phyloP scores from a whole-genome alignment of 495 filamentous ascomycete genomes.

The Podospora didyma region DNA sequence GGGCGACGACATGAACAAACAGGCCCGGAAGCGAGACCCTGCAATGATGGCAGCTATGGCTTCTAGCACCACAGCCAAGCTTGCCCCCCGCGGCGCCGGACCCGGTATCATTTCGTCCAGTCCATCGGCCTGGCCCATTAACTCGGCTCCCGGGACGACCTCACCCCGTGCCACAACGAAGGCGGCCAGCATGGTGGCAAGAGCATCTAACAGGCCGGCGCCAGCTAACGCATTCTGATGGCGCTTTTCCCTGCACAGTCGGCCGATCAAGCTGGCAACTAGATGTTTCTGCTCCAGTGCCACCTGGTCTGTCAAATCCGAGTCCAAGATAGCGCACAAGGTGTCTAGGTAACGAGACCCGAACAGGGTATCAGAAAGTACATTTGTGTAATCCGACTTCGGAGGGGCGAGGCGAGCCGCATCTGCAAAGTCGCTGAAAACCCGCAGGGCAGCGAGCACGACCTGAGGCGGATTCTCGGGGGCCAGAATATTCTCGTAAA shows the following conservation, averaged over 20 bases:
- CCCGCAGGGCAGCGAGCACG: constrained; percentile 67
- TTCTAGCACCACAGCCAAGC: constrained; percentile 69
- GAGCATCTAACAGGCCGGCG: constrained; percentile 69
- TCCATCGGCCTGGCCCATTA: constrained; percentile 39
- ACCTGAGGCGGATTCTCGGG: constrained; percentile 59
- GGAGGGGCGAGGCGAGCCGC: constrained; percentile 47
- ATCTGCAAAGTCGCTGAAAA: constrained; percentile 68
- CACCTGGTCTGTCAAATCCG: constrained; percentile 43
- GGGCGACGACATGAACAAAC: constrained; percentile 73
- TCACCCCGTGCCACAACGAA: constrained; percentile 67
- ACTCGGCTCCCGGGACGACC: constrained; percentile 54
- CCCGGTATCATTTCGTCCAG: constrained; percentile 43
- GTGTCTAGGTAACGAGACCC: constrained; percentile 51
- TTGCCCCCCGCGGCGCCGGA: constrained; percentile 55
- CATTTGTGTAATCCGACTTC: constrained; percentile 19
- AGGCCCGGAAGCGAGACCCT: constrained; percentile 72
- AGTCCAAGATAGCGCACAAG: constrained; percentile 61
- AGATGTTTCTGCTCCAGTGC: constrained; percentile 63
- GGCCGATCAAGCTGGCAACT: constrained; percentile 60
- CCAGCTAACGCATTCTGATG: constrained; percentile 69
- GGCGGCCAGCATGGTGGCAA: constrained; percentile 72
- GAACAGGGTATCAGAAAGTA: constrained; percentile 65
- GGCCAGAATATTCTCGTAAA: constrained; percentile 66
- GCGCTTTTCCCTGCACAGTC: constrained; percentile 59
- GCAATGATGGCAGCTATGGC: constrained; percentile 76